These are phyloP conservation scores for Ceratobasidium sp. DNA, from an alignment of 1,284 basidiomycete genomes.

Conservation along the genomic window DNA sequence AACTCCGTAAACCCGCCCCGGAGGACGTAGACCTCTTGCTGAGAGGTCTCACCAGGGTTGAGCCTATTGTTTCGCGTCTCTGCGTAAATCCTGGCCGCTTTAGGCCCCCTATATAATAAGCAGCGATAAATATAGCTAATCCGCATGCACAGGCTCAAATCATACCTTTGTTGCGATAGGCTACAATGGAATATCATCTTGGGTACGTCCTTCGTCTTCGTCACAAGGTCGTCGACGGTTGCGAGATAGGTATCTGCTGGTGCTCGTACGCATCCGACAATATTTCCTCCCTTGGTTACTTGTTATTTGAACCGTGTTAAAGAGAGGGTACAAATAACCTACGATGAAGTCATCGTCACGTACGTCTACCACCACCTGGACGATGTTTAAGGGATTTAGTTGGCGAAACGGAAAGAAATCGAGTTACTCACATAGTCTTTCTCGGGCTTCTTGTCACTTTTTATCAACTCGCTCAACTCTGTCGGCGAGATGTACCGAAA, in stretches of 20 bases:
- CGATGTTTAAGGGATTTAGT: background rate
- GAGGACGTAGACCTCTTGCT: slow-evolving; percentile 73
- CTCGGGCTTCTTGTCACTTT: slow-evolving; percentile 65
- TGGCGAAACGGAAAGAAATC: background rate
- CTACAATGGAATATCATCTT: slow-evolving; percentile 80
- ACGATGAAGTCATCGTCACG: slow-evolving; percentile 75
- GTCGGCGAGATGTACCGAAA: slow-evolving; percentile 33
- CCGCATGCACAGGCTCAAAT: slow-evolving; percentile 8
- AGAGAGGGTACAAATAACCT: background rate
- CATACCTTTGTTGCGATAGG: slow-evolving; percentile 78
- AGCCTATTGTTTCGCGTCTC: slow-evolving; percentile 61
- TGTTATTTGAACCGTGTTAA: background rate
- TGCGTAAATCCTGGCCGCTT: slow-evolving; percentile 79
- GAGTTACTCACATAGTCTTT: slow-evolving; percentile 68
- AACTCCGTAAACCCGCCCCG: slow-evolving; percentile 78
- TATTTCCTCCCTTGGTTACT: slow-evolving; percentile 70
- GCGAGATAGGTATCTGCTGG: slow-evolving; percentile 71
- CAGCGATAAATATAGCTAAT: background rate
- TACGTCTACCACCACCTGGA: slow-evolving; percentile 72
- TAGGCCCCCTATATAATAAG: slow-evolving; percentile 70
- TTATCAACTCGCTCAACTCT: slow-evolving; percentile 77
- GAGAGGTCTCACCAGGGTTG: slow-evolving; percentile 57
- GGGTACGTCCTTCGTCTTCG: slow-evolving; percentile 70
- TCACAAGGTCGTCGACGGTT: slow-evolving; percentile 69
- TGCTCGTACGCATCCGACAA: slow-evolving; percentile 69